Conservation (phyloP, 441 rosid genomes). For the Dalechampia spathulata region DNA sequence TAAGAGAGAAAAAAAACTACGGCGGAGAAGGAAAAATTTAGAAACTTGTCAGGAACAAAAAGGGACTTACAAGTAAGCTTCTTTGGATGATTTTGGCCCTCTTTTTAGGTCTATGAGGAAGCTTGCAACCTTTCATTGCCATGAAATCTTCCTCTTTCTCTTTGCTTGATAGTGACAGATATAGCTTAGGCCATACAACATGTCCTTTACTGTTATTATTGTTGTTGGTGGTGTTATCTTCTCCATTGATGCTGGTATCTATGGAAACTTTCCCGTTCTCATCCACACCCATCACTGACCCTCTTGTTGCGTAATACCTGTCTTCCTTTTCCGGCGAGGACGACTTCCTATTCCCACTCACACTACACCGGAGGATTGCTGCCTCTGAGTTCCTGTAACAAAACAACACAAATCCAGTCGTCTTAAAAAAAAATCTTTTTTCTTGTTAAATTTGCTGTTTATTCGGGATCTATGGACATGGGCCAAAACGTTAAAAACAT, state of each 20-base stretch:
- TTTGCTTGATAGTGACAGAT: slow-evolving; percentile 61
- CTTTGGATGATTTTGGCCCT: slow-evolving; percentile 80
- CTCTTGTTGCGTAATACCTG: slow-evolving; percentile 48
- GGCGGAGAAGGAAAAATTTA: too few relatives aligned
- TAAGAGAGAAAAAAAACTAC: too few relatives aligned
- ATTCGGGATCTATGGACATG: slow-evolving; percentile 15
- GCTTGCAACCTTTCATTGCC: slow-evolving; percentile 95
- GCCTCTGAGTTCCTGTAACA: slow-evolving; percentile 44
- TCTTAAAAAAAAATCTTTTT: too few relatives aligned
- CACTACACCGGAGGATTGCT: slow-evolving; percentile 24
- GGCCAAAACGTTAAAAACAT: too few relatives aligned
- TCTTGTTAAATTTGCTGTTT: slow-evolving; percentile 1
- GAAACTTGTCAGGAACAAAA: neutral
- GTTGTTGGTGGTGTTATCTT: slow-evolving; percentile 18
- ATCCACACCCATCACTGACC: slow-evolving; percentile 36
- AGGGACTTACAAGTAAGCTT: slow-evolving; percentile 55
- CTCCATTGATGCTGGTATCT: slow-evolving; percentile 38
- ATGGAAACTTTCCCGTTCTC: slow-evolving; percentile 41
- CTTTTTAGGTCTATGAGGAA: slow-evolving; percentile 81
- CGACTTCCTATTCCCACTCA: slow-evolving; percentile 31
- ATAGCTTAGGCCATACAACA: slow-evolving; percentile 66
- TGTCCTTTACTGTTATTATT: too few relatives aligned
- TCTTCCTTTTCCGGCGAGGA: slow-evolving; percentile 52
- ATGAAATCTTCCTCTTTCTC: slow-evolving; percentile 92
- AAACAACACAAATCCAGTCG: slow-evolving; percentile 10